Percentiles rank a stretch among this genome's conserved stretches.
These are phyloP conservation scores for Gorgonomyces haynaldii DNA, from an alignment of 192 early-diverging fungal species.

Conservation along the genomic window DNA sequence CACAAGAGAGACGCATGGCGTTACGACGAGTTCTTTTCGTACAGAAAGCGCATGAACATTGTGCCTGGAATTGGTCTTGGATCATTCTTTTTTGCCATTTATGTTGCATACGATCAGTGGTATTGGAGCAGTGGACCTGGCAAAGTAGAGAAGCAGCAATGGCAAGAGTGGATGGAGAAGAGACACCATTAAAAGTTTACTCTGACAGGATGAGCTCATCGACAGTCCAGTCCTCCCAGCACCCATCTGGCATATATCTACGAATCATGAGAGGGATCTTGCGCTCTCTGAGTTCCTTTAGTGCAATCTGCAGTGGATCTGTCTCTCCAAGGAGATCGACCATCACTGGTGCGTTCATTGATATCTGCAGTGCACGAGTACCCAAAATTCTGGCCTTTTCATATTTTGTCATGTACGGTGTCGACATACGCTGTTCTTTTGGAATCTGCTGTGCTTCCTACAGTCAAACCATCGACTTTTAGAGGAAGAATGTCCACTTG, in stretches of 20 bases:
- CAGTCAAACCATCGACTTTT: no score
- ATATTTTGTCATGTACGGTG: conserved; percentile 99
- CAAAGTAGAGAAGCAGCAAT: conserved; percentile 23
- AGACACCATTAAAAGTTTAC: conserved; percentile 17
- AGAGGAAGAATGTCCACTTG: conserved; percentile 1
- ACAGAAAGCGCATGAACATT: conserved; percentile 12
- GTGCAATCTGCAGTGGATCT: conserved; percentile 88
- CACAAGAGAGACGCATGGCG: conserved; percentile 34
- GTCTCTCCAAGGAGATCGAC: conserved; percentile 86
- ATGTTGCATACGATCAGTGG: conserved; percentile 37
- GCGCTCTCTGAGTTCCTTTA: conserved; percentile 84
- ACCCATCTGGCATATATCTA: conserved; percentile 85
- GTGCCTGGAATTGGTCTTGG: conserved; percentile 31
- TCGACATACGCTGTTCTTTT: conserved; percentile 77
- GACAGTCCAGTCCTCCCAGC: conserved; percentile 90
- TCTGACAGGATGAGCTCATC: conserved; percentile 58
- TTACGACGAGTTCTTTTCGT: conserved; percentile 25
- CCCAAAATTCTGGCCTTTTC: conserved; percentile 82
- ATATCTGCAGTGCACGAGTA: conserved; percentile 93
- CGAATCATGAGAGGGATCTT: conserved; percentile 89
- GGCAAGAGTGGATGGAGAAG: conserved; percentile 28
- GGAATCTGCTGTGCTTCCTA: conserved; percentile 29
- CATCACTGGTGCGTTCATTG: conserved; percentile 98
- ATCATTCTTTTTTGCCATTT: conserved; percentile 20
- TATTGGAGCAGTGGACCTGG: conserved; percentile 28